Evolutionary conservation across 23 red algal genomes (phyloP).

Genomic region (Gracilaria gracilis): DNA sequence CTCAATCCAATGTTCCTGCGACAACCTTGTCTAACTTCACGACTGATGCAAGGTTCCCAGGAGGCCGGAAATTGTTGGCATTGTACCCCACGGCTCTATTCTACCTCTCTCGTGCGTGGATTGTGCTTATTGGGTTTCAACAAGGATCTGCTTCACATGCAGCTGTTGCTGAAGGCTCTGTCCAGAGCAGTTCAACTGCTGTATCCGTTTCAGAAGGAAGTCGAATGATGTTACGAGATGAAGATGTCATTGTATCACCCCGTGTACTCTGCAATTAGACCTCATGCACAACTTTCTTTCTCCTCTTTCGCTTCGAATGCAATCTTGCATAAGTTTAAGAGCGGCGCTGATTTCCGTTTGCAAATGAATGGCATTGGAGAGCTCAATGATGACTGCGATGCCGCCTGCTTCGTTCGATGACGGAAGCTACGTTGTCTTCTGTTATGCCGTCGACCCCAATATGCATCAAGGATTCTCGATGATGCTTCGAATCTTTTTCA

Average conservation of each 20-base stretch:
- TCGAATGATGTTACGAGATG: not conserved
- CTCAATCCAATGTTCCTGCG: not conserved
- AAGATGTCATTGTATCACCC: not conserved
- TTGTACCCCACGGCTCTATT: slow-evolving; percentile 92
- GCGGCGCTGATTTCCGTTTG: slow-evolving; percentile 1
- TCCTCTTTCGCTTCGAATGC: not conserved
- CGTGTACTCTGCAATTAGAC: not conserved
- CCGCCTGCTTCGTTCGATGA: slow-evolving; percentile 70
- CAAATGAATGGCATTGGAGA: slow-evolving; percentile 46
- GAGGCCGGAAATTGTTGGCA: slow-evolving; percentile 88
- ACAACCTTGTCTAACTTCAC: slow-evolving; percentile 85
- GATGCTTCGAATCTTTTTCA: slow-evolving; percentile 37
- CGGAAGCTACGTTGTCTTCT: slow-evolving; percentile 31
- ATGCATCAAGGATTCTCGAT: slow-evolving; percentile 15
- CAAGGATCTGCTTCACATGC: slow-evolving; percentile 31
- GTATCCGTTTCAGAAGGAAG: not conserved
- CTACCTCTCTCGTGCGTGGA: slow-evolving; percentile 90
- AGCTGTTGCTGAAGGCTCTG: slow-evolving; percentile 27
- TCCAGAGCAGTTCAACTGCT: not conserved
- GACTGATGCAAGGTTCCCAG: slow-evolving; percentile 86
- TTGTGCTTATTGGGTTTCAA: slow-evolving; percentile 97
- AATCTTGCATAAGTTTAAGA: slow-evolving; percentile 8
- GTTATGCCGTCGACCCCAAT: slow-evolving; percentile 82
- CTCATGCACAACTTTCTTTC: not conserved
- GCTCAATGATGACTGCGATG: slow-evolving; percentile 68